A percentile compares a stretch with the other conserved stretches of the same genome.
phyloP scores from a whole-genome alignment of 1,284 basidiomycete species.

The Gomphus bonarii region DNA sequence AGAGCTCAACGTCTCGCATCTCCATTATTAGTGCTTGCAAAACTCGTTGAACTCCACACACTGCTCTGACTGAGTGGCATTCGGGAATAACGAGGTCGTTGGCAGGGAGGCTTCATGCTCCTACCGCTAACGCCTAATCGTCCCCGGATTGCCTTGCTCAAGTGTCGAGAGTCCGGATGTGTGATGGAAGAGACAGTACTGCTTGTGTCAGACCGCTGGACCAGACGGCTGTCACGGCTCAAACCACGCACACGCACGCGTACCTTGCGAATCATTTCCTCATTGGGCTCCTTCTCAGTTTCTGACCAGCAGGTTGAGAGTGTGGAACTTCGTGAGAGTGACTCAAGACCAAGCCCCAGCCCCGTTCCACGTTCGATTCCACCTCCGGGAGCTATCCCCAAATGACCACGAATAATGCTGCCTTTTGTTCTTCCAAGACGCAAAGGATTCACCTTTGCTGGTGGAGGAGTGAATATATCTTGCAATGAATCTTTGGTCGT shows the following conservation, averaged over 20 bases:
- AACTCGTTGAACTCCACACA: neutral
- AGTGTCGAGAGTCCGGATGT: neutral
- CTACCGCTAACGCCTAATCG: neutral
- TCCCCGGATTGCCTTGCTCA: neutral
- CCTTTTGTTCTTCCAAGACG: neutral
- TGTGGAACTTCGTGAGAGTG: neutral
- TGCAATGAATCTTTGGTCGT: neutral
- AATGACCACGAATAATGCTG: neutral
- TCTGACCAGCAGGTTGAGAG: constrained; percentile 3
- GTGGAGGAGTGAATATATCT: neutral
- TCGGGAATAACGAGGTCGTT: neutral
- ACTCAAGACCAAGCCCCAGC: neutral
- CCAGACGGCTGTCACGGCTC: neutral
- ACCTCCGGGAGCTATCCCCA: neutral
- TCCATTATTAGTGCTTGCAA: neutral
- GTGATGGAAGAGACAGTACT: neutral
- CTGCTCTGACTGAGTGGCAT: constrained; percentile 3
- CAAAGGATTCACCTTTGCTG: neutral
- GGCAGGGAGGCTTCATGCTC: neutral
- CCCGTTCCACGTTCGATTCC: neutral
- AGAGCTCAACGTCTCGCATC: neutral
- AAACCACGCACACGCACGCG: neutral
- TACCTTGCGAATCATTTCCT: neutral
- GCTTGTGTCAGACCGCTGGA: neutral
- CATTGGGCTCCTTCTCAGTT: neutral